A percentile compares a stretch with the other conserved stretches of the same genome.
These are phyloP conservation scores for Paramecium biaurelia DNA, from an alignment of 73 alveolate genomes.

Conservation along the genomic window DNA sequence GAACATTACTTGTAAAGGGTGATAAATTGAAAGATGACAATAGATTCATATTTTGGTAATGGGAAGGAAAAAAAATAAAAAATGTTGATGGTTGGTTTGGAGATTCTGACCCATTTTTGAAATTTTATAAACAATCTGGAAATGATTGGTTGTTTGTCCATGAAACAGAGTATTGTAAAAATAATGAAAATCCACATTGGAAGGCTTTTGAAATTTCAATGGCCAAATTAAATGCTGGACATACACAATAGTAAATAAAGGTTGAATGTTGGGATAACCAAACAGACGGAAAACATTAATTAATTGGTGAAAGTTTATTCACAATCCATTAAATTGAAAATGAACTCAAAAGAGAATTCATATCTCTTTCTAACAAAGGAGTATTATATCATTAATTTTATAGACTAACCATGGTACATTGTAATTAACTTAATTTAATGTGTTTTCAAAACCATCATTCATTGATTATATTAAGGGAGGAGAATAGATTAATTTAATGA, in stretches of 20 bases:
- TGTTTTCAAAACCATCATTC: constrained; percentile 62
- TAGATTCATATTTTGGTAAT: constrained; percentile 55
- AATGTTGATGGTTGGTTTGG: constrained; percentile 68
- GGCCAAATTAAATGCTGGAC: constrained; percentile 68
- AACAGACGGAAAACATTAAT: constrained; percentile 67
- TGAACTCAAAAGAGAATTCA: constrained; percentile 47
- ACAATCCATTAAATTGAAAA: constrained; percentile 52
- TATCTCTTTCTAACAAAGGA: background rate
- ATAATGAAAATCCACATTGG: constrained; percentile 71
- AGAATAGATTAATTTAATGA: constrained; percentile 70
- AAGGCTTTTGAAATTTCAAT: constrained; percentile 70
- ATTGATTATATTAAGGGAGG: constrained; percentile 94
- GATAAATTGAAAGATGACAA: constrained; percentile 65
- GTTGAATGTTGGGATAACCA: constrained; percentile 72
- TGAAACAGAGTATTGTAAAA: constrained; percentile 65
- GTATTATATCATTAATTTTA: constrained; percentile 75
- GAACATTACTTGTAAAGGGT: constrained; percentile 68
- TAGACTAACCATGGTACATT: constrained; percentile 59
- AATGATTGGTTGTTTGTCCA: constrained; percentile 11
- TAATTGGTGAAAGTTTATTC: constrained; percentile 71
- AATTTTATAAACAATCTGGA: constrained; percentile 31
- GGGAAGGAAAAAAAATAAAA: constrained; percentile 47
- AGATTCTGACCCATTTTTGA: constrained; percentile 65
- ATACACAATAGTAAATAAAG: constrained; percentile 61
- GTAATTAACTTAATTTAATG: background rate